Evolutionary conservation across 1,139 yeast species (phyloP), one percentile per base, ranked within the genome.

Genomic region (Suhomyces anneliseae): DNA sequence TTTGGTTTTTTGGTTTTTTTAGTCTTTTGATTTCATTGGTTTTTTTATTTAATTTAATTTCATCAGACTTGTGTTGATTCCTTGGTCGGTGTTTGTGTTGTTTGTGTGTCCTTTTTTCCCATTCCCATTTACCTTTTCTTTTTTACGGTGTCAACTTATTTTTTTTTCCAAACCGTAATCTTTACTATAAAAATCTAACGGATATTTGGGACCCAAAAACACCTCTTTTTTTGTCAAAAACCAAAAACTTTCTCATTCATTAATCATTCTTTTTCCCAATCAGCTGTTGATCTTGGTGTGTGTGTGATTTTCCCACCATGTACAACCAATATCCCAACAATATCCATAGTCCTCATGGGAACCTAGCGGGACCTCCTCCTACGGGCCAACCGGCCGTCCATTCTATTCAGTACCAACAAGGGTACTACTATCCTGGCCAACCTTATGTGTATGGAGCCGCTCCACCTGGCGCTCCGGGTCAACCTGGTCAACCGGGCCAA

Each of bases 241-340:
- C 32, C n/a, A 11, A 11, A 29, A 9, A 9, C 7, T 29, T 29
- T 6, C n/a, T 4, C 7, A 29, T 19, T 29, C 34, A 15, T 31
- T 29, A 2, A 19, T 27, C 40, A 32, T 19, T 31, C 32, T 38
- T 31, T 26, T 8, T 31, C 35, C 19, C 15, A 24, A 27, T 31
- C 40, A 34, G n/a, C 32, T 26, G 14, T 31, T 38, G 12, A 11
- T 34, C 12, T 34, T 24, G 7, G 12, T 27, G 33, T 34, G 38
- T 36, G 32, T 14, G 15, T 14, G 15, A 14, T 9, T 32, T 38
- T 38, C 27, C 34, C 34, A 40, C 10, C 38, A 46, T 46, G 49
- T 46, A 46, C 42, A 46, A 46, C 38, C 39, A 42, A 37, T 43
- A 46, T 34, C 34, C 40, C 45, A 46, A 46, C 43, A 43, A 39